Percentiles rank a stretch among this genome's conserved stretches.
Conservation (phyloP, 2,329 filamentous ascomycete species). For the Colletotrichum orchidophilum region DNA sequence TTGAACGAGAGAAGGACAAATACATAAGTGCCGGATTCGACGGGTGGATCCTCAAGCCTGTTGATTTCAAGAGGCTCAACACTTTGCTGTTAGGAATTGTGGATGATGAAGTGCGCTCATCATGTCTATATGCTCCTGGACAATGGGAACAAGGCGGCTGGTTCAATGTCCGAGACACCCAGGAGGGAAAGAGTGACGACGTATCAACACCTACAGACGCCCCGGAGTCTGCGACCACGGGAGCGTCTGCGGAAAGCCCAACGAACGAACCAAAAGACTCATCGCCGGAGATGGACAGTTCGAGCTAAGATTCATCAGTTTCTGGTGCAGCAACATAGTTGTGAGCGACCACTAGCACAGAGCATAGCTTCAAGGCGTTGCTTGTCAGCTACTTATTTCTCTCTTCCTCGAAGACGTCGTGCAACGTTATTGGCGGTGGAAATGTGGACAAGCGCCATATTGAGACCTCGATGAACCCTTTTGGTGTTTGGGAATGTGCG, state of each 20-base stretch:
- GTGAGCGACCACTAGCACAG: neutral
- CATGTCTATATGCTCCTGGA: conserved; percentile 75
- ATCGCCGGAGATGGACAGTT: neutral
- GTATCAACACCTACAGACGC: neutral
- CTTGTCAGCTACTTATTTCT: neutral
- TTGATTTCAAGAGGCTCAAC: conserved; percentile 80
- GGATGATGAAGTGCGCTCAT: conserved; percentile 64
- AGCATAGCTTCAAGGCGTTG: neutral
- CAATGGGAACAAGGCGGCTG: conserved; percentile 89
- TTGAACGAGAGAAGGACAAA: conserved; percentile 72
- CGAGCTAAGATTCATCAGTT: neutral
- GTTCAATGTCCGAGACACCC: conserved; percentile 59
- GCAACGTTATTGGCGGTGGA: neutral
- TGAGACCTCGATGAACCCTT: neutral
- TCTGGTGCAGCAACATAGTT: neutral
- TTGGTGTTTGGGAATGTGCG: neutral
- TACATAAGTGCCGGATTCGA: conserved; percentile 87
- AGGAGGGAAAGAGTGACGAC: neutral
- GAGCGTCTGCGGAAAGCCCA: neutral
- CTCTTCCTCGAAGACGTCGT: neutral
- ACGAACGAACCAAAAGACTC: neutral
- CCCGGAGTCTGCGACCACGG: neutral
- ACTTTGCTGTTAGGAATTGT: conserved; percentile 76
- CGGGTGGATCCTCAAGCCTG: conserved; percentile 90
- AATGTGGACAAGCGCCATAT: neutral